Evolutionary conservation across 257 asterid genomes (phyloP).

Genomic region (Solanum infundibuliforme): DNA sequence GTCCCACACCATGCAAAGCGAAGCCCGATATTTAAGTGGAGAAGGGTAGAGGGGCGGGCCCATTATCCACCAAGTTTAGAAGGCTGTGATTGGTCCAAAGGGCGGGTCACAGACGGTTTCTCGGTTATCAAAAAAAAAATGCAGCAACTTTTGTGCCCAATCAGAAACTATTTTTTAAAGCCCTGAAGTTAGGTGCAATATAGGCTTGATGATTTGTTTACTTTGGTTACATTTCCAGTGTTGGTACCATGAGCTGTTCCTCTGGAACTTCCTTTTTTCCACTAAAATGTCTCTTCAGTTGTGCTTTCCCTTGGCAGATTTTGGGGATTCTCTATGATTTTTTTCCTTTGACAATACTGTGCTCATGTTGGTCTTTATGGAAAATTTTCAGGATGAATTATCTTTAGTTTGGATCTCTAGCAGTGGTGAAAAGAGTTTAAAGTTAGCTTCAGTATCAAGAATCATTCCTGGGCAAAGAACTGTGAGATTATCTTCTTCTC

Average conservation of each 20-base stretch:
- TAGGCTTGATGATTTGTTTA: not conserved
- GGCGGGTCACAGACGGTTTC: too few relatives aligned
- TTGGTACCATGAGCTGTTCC: not conserved
- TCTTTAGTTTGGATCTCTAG: constrained; percentile 79
- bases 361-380: constrained; percentile 8
- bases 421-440: constrained; percentile 73
- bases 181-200: not conserved
- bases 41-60: too few relatives aligned
- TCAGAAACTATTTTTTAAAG: not conserved
- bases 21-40: too few relatives aligned
- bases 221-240: not conserved
- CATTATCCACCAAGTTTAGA: too few relatives aligned
- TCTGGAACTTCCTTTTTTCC: not conserved
- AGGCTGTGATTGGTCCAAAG: too few relatives aligned
- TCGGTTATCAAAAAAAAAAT: too few relatives aligned
- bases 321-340: not conserved
- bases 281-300: not conserved
- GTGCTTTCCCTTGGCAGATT: not conserved
- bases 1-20: too few relatives aligned
- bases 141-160: not conserved
- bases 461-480: constrained; percentile 96
- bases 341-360: not conserved
- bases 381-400: constrained; percentile 47
- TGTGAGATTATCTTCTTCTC: constrained; percentile 28
- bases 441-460: constrained; percentile 67